These are phyloP conservation scores for Baorangia bicolor DNA, from an alignment of 768 basidiomycete genomes.

Conservation along the genomic window DNA sequence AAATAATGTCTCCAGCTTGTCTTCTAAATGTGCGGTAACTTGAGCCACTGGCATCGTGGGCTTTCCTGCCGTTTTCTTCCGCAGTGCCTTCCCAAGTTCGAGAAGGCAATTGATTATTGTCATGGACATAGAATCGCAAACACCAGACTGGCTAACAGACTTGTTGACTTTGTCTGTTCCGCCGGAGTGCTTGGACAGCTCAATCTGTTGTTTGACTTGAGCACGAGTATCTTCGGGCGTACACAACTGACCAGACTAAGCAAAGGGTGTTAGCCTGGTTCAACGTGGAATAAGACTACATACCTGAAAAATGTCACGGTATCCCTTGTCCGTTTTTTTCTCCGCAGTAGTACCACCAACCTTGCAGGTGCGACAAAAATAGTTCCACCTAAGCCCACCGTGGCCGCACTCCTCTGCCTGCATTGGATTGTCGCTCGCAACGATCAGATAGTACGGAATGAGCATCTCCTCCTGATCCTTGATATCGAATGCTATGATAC, in stretches of 20 bases:
- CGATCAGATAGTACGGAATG: conserved; percentile 21
- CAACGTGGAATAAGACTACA: background rate
- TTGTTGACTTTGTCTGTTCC: conserved; percentile 11
- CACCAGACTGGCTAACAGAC: conserved; percentile 37
- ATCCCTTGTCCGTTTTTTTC: conserved; percentile 29
- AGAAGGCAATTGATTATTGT: conserved; percentile 30
- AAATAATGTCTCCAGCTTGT: conserved; percentile 1
- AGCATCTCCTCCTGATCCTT: conserved; percentile 21
- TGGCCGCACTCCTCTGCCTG: conserved; percentile 37
- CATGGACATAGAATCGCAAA: conserved; percentile 31
- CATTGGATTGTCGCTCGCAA: conserved; percentile 37
- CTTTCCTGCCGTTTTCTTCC: background rate
- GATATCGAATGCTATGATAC: conserved; percentile 24
- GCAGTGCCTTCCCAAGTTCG: conserved; percentile 26
- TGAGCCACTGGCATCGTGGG: background rate
- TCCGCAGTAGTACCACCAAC: conserved; percentile 26
- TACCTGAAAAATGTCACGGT: conserved; percentile 21
- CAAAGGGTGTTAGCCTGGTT: background rate
- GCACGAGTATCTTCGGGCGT: conserved; percentile 1
- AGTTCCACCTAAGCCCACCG: conserved; percentile 31
- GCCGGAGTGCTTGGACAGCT: background rate
- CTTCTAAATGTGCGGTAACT: background rate
- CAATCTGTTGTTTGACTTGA: conserved; percentile 7
- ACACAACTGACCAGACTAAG: conserved; percentile 3
- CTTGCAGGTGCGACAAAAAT: conserved; percentile 34